Base-by-base conservation (phyloP, 1,139 yeast genomes). In the Diutina catenulata region DNA sequence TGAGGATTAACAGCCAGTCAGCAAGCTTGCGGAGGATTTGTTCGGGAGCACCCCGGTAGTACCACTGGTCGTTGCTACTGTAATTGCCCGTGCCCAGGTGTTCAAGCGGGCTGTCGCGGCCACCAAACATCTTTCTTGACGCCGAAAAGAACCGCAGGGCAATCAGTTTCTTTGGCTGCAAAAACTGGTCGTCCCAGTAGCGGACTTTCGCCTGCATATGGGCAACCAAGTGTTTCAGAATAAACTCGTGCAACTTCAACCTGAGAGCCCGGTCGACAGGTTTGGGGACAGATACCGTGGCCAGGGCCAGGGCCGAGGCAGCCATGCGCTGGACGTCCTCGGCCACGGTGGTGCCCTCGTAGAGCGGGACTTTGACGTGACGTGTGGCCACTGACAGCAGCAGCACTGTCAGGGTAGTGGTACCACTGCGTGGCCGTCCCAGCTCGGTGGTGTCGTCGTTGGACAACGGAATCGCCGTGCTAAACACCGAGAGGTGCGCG, bases 1-100 rank as follows among this genome's bases (percentile, higher is more conserved):
- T 74, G 19, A 88, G 60, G 74, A 91, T 83, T 48, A 91, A 74
- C 6, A 91, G 77, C 86, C 94, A 86, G 55, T 91, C 98, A 0
- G 94, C 97, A 32, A 91, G 61, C 50, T 82, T 81, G 38, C 97
- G 63, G 25, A 87, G 66, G 37, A 74, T 69, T 48, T 86, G 84
- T 49, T 87, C 96, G 0, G 81, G 73, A 0, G 88, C 67, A 1
- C 75, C 59, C 37, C 72, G 71, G 39, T 69, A 61, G 52, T 82
- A 83, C 43, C 62, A 74, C 27, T 71, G 73, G 24, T 65, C 68
- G n/a, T 55, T 56, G 19, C 64, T 48, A 49, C 74, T 74, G 45
- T 53, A 67, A 4, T 59, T 42, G 5, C 53, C 45, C n/a, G 35
- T 31, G 3, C 35, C 25, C n/a, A n/a, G n/a, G n/a, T n/a, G n/a